Base-by-base conservation (phyloP, 208 protist genomes). In the Leishmania braziliensis region DNA sequence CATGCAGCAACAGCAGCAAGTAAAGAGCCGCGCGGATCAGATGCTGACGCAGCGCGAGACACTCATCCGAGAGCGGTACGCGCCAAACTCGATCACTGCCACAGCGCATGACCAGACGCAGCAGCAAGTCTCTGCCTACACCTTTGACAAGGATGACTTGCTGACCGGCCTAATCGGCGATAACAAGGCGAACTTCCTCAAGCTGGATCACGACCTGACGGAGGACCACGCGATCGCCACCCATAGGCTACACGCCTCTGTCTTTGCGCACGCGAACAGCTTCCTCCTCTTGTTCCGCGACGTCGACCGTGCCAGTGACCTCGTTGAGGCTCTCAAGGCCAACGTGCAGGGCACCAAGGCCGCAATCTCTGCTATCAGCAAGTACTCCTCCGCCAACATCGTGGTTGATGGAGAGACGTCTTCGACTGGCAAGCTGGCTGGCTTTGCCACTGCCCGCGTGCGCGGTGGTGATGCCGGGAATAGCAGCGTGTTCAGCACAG, bases 261-360 rank as follows among this genome's bases (percentile, higher is more conserved):
- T 97, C 62, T 97, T 96, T 81, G 29, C 87, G 0, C 92, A 96
- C 58, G 88, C 91, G 16, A 90, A 90, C 53, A 90, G 92, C 86
- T 97, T 97, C 79, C 72, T 97, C 36, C 85, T 91, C 23, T 83
- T 97, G 16, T 97, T 97, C 75, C 88, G 92, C 76, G 92, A 97
- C 73, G 94, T 97, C 14, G 90, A 94, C 29, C 80, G 84, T 10
- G 89, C 94, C 33, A 94, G 90, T 58, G 80, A 84, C 16, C 85
- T 96, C 29, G 92, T 96, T 12, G 90, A 96, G 84, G 87, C 81
- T 23, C 87, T 97, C 50, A 97, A 97, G 85, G 84, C 86, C n/a
- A 91, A 91, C 46, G 94, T 97, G 75, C 92, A 96, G 79, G 88
- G 88, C 74, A 97, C 90, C 16, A 97, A 97, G 84, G 86, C 91